phyloP scores from a whole-genome alignment of 2,329 filamentous ascomycete genomes.

The Zymoseptoria ardabiliae region DNA sequence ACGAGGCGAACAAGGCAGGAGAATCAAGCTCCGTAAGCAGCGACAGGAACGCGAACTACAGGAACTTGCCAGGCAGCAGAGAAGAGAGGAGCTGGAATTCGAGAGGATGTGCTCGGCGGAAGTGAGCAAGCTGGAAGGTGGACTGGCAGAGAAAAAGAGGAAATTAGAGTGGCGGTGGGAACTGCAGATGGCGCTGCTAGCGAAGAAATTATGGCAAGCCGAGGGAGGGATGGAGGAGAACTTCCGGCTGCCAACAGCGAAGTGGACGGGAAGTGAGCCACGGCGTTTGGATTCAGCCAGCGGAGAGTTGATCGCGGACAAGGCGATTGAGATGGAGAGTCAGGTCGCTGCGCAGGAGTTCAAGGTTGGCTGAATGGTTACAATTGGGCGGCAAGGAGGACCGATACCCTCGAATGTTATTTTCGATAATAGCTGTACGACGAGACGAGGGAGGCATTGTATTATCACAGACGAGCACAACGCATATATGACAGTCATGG shows the following conservation, averaged over 20 bases:
- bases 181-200: conserved; percentile 34
- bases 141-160: conserved; percentile 28
- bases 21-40: conserved; percentile 30
- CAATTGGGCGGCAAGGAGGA: not conserved
- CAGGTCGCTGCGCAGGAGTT: not conserved
- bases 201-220: conserved; percentile 20
- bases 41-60: conserved; percentile 36
- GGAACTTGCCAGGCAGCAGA: conserved; percentile 29
- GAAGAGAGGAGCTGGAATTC: conserved; percentile 29
- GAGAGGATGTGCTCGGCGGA: conserved; percentile 25
- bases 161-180: conserved; percentile 33
- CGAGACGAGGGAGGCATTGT: not conserved
- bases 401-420: not conserved
- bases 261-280: conserved; percentile 5
- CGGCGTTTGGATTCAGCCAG: not conserved
- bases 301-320: not conserved
- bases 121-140: conserved; percentile 12
- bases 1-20: conserved; percentile 38
- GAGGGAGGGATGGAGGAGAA: conserved; percentile 7
- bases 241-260: conserved; percentile 9
- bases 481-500: not conserved
- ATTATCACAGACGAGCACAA: not conserved
- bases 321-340: not conserved
- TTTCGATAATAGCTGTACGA: not conserved
- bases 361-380: not conserved